Base-by-base conservation (phyloP, 176 grass and related monocot genomes). In the Rhynchospora breviuscula region DNA sequence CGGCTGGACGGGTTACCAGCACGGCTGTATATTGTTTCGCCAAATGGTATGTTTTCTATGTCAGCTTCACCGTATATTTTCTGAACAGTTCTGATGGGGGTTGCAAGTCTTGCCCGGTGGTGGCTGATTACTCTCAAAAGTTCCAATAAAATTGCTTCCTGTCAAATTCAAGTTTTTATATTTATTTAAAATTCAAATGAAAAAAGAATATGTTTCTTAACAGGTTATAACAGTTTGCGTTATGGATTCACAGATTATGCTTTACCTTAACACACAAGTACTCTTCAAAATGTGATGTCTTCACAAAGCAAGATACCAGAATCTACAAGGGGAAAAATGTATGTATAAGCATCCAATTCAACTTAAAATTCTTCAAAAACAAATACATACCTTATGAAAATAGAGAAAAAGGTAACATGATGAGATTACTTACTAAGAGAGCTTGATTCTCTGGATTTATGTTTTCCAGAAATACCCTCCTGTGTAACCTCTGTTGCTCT, bases 111-210 rank as follows among this genome's bases (percentile, higher is more conserved):
- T 85, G 96, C 93, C 79, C 88, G 85, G 85, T 99, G 96, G 84
- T 99, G 89, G n/a, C 96, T 92, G 64, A 99, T 88, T 87, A 99
- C 92, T 89, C 88, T 93, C 81, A 99, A 91, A 89, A 99, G 93
- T 87, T 95, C 96, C 80, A 99, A 90, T 84, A 99, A 89, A 85
- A 95, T 85, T 64, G 91, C 49, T 93, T 99, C 96, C 96, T 99
- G 89, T 87, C 82, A 75, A 49, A 84, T 78, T 33, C 14, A 26
- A 75, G 4, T 78, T 78, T 52, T 35, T 7, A 57, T 17, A 9
- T 57, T 17, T 57, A 51, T 47, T 56, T 78, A 78, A 21, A 47
- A 47, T 54, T 78, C 21, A 17, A 25, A 52, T 8, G 25, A 57
- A 23, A 57, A 57, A 44, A 61, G 26, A 72, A 78, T 63, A 81